Evolutionary conservation across 2,329 filamentous ascomycete species (phyloP).

Genomic region (Penicillium italicum): DNA sequence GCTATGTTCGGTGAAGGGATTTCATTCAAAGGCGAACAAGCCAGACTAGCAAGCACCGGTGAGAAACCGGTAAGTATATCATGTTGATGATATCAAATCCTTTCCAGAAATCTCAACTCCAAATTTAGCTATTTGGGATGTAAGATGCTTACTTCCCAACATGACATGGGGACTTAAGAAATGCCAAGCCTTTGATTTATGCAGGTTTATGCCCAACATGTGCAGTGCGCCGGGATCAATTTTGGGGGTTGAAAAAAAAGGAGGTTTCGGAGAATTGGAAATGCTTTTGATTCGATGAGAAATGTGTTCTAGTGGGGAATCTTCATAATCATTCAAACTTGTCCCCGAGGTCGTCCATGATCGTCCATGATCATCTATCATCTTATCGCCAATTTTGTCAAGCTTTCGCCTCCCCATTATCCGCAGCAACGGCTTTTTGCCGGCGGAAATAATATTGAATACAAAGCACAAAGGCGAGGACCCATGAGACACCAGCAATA

Average conservation of each 20-base stretch:
- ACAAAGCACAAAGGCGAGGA: slow-evolving; percentile 14
- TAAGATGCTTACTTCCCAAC: not conserved
- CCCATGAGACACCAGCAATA: slow-evolving; percentile 27
- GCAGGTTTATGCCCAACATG: not conserved
- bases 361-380: not conserved
- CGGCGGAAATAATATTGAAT: slow-evolving; percentile 24
- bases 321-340: not conserved
- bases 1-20: slow-evolving; percentile 1
- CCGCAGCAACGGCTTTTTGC: slow-evolving; percentile 13
- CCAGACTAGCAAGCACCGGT: not conserved
- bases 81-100: not conserved
- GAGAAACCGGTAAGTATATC: not conserved
- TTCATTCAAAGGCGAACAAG: not conserved
- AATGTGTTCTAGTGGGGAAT: not conserved
- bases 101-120: not conserved
- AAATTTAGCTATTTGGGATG: too few species aligned
- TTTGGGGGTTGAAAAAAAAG: not conserved
- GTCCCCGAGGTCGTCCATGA: not conserved
- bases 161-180: not conserved
- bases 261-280: not conserved
- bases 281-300: not conserved
- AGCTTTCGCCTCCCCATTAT: not conserved
- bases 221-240: not conserved
- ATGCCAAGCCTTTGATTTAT: not conserved
- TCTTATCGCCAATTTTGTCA: not conserved